A percentile compares a stretch with the other conserved stretches of the same genome.
Evolutionary conservation across 139 green algal genomes (phyloP).

Genomic region (Chlamydomonas asymmetrica): DNA sequence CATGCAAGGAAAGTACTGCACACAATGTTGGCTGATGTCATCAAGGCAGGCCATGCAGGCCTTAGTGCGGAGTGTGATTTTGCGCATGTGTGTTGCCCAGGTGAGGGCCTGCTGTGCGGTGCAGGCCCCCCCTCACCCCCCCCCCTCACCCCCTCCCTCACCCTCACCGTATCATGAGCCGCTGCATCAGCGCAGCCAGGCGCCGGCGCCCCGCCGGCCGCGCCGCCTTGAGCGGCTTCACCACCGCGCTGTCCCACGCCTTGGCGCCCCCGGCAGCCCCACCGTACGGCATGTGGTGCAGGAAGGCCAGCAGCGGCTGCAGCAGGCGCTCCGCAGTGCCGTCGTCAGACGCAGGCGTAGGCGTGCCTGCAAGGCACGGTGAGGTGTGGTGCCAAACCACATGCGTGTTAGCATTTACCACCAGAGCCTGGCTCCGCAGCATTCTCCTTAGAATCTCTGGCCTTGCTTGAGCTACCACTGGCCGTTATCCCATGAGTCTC

Average conservation of each 20-base stretch:
- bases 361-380: slow-evolving; percentile 69
- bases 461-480: too few species aligned
- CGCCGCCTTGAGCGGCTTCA: slow-evolving; percentile 67
- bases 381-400: too few species aligned
- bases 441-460: too few species aligned
- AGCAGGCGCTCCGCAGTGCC: slow-evolving; percentile 58
- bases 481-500: background rate
- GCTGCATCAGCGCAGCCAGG: slow-evolving; percentile 69
- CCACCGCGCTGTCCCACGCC: slow-evolving; percentile 63
- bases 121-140: background rate
- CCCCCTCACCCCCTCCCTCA: background rate
- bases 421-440: too few species aligned
- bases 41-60: too few species aligned
- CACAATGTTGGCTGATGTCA: too few species aligned
- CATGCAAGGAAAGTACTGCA: too few species aligned
- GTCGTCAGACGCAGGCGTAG: slow-evolving; percentile 48
- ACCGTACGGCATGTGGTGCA: slow-evolving; percentile 78
- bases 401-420: too few species aligned
- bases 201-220: slow-evolving; percentile 44
- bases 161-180: slow-evolving; percentile 76
- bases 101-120: too few species aligned
- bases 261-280: slow-evolving; percentile 11
- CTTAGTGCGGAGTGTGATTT: too few species aligned
- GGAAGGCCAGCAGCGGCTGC: slow-evolving; percentile 91
- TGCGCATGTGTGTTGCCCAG: too few species aligned